phyloP scores from a whole-genome alignment of 768 basidiomycete genomes.

The Aureoboletus auriporus region DNA sequence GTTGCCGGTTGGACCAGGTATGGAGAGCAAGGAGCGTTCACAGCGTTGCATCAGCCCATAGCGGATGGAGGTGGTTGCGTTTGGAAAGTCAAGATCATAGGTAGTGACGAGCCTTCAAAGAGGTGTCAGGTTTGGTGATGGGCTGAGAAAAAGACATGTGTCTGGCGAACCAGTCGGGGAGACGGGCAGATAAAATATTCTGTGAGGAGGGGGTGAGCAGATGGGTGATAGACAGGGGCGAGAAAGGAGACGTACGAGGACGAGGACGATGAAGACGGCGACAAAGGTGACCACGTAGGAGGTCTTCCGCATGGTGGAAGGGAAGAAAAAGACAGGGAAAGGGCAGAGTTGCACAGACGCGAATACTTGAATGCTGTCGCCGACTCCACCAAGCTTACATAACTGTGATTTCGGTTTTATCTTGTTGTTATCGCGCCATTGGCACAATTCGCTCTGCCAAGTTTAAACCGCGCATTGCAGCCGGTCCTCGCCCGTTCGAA shows the following conservation, averaged over 20 bases:
- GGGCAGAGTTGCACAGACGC: not conserved
- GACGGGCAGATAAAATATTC: slow-evolving; percentile 54
- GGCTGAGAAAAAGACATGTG: slow-evolving; percentile 12
- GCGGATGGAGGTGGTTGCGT: slow-evolving; percentile 44
- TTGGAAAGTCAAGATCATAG: slow-evolving; percentile 37
- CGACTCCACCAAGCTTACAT: not conserved
- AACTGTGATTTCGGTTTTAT: not conserved
- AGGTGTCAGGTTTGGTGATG: slow-evolving; percentile 19
- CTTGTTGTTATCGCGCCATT: slow-evolving; percentile 19
- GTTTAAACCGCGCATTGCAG: too few relatives aligned
- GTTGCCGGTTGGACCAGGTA: slow-evolving; percentile 41
- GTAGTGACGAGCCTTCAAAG: slow-evolving; percentile 40
- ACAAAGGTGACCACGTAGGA: slow-evolving; percentile 65
- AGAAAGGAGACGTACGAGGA: slow-evolving; percentile 42
- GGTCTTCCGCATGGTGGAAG: slow-evolving; percentile 55
- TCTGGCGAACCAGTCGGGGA: slow-evolving; percentile 60
- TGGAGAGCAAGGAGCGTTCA: slow-evolving; percentile 43
- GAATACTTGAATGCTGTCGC: not conserved
- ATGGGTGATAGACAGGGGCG: not conserved
- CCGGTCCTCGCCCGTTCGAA: slow-evolving; percentile 36
- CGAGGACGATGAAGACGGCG: slow-evolving; percentile 46
- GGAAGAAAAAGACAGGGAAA: not conserved
- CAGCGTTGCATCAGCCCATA: slow-evolving; percentile 63
- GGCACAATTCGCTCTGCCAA: slow-evolving; percentile 20
- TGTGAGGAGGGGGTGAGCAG: slow-evolving; percentile 20